Conservation (phyloP, 169 alveolate species). For the Plasmodium ovale region DNA sequence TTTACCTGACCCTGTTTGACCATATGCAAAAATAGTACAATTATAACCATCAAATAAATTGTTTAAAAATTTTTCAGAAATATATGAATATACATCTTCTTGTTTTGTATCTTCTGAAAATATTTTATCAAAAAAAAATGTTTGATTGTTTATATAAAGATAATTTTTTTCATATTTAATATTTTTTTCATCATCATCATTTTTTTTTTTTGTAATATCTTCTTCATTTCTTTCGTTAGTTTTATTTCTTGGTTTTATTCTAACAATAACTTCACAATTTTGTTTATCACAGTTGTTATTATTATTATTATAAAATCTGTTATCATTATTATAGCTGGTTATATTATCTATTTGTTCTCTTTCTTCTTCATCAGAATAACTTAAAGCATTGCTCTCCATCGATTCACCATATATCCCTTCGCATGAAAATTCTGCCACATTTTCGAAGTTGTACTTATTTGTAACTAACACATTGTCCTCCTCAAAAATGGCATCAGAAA, state of each 20-base stretch:
- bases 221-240: constrained; percentile 9
- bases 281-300: constrained; percentile 3
- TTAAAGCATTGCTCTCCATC: constrained; percentile 12
- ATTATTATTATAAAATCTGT: neutral
- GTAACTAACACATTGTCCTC: neutral
- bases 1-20: constrained; percentile 65
- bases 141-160: constrained; percentile 34
- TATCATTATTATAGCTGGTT: neutral
- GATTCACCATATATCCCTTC: constrained; percentile 10
- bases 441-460: constrained; percentile 28
- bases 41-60: constrained; percentile 59
- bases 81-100: constrained; percentile 35
- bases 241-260: constrained; percentile 36
- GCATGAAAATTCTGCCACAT: constrained; percentile 4
- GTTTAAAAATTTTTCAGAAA: constrained; percentile 41
- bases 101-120: constrained; percentile 41
- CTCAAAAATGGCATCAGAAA: constrained; percentile 11
- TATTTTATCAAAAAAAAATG: constrained; percentile 48
- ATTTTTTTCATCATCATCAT: constrained; percentile 22
- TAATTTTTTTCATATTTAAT: constrained; percentile 34
- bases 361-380: constrained; percentile 17
- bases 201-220: neutral
- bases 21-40: constrained; percentile 59
- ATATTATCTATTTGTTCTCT: constrained; percentile 1
- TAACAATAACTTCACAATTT: constrained; percentile 50